Evolutionary conservation across 2,329 filamentous ascomycete species (phyloP).

Genomic region (Diplodia intermedia): DNA sequence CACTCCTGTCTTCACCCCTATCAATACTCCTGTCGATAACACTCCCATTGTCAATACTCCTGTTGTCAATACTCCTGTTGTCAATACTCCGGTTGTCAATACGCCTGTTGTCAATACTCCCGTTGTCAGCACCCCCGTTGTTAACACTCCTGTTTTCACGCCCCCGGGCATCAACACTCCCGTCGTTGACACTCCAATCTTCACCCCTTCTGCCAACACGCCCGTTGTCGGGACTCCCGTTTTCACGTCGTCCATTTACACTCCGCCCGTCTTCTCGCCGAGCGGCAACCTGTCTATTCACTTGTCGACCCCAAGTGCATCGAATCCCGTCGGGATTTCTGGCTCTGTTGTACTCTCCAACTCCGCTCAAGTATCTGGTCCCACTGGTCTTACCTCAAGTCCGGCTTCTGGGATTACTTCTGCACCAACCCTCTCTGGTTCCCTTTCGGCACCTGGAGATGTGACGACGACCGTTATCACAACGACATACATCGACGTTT

Average conservation of each 20-base stretch:
- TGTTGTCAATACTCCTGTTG: not conserved
- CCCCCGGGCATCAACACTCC: not conserved
- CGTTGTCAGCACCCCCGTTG: not conserved
- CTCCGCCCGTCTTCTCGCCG: not conserved
- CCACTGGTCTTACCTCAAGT: not conserved
- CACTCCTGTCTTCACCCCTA: not conserved
- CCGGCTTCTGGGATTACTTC: constrained; percentile 2
- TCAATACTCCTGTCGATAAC: not conserved
- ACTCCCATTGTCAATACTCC: constrained; percentile 1
- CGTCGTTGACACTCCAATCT: not conserved
- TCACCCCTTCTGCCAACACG: not conserved
- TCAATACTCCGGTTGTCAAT: not conserved
- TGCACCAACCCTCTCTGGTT: not conserved
- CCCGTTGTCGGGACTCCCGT: not conserved
- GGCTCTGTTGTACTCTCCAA: not conserved
- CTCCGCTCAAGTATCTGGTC: constrained; percentile 5
- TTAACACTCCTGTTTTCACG: no score
- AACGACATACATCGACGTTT: constrained; percentile 44
- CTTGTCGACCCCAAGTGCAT: not conserved
- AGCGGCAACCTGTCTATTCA: not conserved
- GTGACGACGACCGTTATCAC: constrained; percentile 37
- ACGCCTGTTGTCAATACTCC: not conserved
- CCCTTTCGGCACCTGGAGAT: not conserved
- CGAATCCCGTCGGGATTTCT: not conserved
- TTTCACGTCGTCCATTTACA: not conserved